phyloP scores from a whole-genome alignment of 1,139 yeast species.

The Kurtzmaniella quercitrusa region DNA sequence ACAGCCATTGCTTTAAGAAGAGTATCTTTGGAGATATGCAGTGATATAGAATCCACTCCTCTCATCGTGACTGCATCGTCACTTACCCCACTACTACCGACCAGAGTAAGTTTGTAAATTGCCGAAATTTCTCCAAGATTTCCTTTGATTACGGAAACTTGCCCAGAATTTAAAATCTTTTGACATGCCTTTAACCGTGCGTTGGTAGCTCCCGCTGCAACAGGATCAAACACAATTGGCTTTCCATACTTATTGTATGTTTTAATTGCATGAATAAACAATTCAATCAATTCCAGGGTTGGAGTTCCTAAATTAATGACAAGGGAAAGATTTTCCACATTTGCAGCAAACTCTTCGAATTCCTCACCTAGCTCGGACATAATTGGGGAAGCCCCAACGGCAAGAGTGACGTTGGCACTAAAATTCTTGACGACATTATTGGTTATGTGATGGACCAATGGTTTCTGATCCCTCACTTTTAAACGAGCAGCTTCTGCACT shows the following conservation, averaged over 20 bases:
- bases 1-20: constrained; percentile 44
- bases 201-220: constrained; percentile 81
- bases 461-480: constrained; percentile 21
- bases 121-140: constrained; percentile 77
- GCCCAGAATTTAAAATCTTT: constrained; percentile 52
- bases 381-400: constrained; percentile 84
- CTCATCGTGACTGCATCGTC: constrained; percentile 39
- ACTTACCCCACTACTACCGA: neutral
- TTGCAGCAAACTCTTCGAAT: constrained; percentile 59
- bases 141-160: constrained; percentile 74
- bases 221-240: constrained; percentile 84
- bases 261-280: constrained; percentile 49
- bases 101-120: constrained; percentile 27
- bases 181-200: constrained; percentile 51
- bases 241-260: constrained; percentile 55
- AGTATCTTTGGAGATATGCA: constrained; percentile 24
- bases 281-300: constrained; percentile 35
- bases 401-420: constrained; percentile 85
- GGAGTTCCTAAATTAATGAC: constrained; percentile 81
- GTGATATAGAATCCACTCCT: constrained; percentile 67
- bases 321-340: constrained; percentile 50
- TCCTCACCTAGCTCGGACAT: constrained; percentile 83
- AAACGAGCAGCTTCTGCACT: neutral
- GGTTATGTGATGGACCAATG: constrained; percentile 85
- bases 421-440: constrained; percentile 86